These are phyloP conservation scores for Hyphopichia burtonii DNA, from an alignment of 1,139 yeast species.

Conservation along the genomic window DNA sequence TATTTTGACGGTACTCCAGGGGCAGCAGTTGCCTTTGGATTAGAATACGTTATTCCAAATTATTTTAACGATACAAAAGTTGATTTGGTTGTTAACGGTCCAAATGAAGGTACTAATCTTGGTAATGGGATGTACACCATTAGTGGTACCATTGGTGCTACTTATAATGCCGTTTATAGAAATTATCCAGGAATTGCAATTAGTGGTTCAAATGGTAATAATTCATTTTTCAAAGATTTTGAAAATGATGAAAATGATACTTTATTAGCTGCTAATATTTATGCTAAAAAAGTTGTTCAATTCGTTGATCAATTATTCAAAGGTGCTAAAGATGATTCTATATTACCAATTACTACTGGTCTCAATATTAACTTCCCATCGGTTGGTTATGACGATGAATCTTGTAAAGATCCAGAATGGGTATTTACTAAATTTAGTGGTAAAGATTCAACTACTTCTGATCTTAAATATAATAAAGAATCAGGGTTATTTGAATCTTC, in stretches of 20 bases:
- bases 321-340: constrained; percentile 28
- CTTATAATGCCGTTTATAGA: constrained; percentile 43
- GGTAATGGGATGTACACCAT: constrained; percentile 41
- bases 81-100: constrained; percentile 48
- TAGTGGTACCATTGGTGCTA: constrained; percentile 49
- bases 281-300: constrained; percentile 30
- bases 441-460: constrained; percentile 25
- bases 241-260: constrained; percentile 26
- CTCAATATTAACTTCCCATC: constrained; percentile 42
- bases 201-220: constrained; percentile 44
- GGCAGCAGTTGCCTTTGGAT: constrained; percentile 42
- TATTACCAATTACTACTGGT: constrained; percentile 42
- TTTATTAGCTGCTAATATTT: constrained; percentile 34
- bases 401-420: constrained; percentile 35
- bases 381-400: constrained; percentile 34
- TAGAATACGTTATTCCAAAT: constrained; percentile 41
- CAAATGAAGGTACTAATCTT: constrained; percentile 46
- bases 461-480: constrained; percentile 31
- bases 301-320: constrained; percentile 32
- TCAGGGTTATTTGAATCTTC: constrained; percentile 19
- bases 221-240: constrained; percentile 40
- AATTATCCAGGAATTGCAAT: constrained; percentile 45
- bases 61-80: constrained; percentile 32
- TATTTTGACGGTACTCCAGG: constrained; percentile 52
- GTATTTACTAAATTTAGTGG: constrained; percentile 40